Evolutionary conservation across 352 stramenopile species (phyloP).

Genomic region (Pythium periplocum): DNA sequence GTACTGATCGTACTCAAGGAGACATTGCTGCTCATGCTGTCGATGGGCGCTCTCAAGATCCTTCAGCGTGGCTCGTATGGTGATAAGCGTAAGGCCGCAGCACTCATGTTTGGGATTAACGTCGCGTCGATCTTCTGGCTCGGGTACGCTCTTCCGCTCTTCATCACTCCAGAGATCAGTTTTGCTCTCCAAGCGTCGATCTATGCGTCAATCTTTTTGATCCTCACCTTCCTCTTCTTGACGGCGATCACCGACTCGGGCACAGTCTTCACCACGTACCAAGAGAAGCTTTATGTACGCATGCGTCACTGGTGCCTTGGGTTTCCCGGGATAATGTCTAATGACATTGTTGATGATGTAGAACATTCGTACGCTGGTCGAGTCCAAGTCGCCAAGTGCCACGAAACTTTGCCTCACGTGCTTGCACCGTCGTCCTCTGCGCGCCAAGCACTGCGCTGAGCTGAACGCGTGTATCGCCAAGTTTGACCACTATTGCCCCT

Average conservation of each 20-base stretch:
- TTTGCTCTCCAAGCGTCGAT: conserved; percentile 27
- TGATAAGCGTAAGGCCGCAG: conserved; percentile 67
- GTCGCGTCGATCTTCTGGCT: conserved; percentile 67
- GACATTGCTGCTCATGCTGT: conserved; percentile 21
- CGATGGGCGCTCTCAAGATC: conserved; percentile 41
- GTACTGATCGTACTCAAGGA: conserved; percentile 35
- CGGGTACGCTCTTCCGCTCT: conserved; percentile 34
- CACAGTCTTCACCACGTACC: conserved; percentile 58
- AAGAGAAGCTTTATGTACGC: conserved; percentile 59
- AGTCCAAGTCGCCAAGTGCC: conserved; percentile 63
- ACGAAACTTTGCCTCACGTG: conserved; percentile 80
- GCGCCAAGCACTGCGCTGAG: conserved; percentile 76
- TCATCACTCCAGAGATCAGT: conserved; percentile 19
- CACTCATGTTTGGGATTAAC: conserved; percentile 72
- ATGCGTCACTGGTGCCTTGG: neutral
- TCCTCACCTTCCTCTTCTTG: conserved; percentile 51
- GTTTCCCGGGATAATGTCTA: neutral
- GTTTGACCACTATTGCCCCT: conserved; percentile 86
- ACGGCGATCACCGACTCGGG: conserved; percentile 49
- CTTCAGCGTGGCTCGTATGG: conserved; percentile 60
- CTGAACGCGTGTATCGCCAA: conserved; percentile 72
- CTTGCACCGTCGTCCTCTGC: conserved; percentile 66
- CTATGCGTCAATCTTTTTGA: conserved; percentile 12
- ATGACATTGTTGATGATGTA: conserved; percentile 11
- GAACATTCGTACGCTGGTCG: conserved; percentile 66